Base-by-base conservation (phyloP, 1,139 yeast species). In the Geotrichum fermentans region DNA sequence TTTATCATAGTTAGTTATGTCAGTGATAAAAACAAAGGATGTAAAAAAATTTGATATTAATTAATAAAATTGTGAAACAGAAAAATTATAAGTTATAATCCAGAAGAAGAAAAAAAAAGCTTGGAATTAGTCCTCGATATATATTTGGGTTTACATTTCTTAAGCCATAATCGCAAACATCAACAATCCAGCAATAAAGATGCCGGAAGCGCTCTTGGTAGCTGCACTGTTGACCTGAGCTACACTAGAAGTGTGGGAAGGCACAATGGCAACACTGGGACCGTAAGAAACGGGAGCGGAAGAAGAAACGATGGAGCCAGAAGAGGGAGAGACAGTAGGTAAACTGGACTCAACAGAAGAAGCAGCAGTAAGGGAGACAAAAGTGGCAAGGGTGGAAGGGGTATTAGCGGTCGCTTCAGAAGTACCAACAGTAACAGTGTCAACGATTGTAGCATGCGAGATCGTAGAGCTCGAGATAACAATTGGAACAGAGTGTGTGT, bases 371-470 rank as follows among this genome's bases (percentile, higher is more conserved):
- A 36, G 40, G 34, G 51, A 34, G 28, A 45, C 32, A 39, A 48
- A 51, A 28, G 29, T 40, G 33, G 49, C 39, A 32, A 37, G 40
- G 29, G 45, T 40, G 21, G 36, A n/a, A 34, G 55, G 50, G 29
- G 24, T 17, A 44, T 50, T 52, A 35, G 45, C 40, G 22, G 54
- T 38, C 10, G 36, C 18, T 10, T 45, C 53, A 30, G 36, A 37
- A n/a, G n/a, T n/a, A n/a, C n/a, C 18, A 33, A 33, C 36, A 33
- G 46, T 43, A 3, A 34, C 14, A 26, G 46, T 43, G 13, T 24
- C 21, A 17, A 29, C 36, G 6, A 43, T 14, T 10, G 14, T 35
- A 4, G 32, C 11, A 32, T 34, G 24, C 22, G 42, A 36, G 16
- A 18, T 18, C n/a, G 47, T 43, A 30, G 37, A 36, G 10, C 43